Base-by-base conservation (phyloP, 2,329 filamentous ascomycete genomes). In the Sordariomycetes sp. region DNA sequence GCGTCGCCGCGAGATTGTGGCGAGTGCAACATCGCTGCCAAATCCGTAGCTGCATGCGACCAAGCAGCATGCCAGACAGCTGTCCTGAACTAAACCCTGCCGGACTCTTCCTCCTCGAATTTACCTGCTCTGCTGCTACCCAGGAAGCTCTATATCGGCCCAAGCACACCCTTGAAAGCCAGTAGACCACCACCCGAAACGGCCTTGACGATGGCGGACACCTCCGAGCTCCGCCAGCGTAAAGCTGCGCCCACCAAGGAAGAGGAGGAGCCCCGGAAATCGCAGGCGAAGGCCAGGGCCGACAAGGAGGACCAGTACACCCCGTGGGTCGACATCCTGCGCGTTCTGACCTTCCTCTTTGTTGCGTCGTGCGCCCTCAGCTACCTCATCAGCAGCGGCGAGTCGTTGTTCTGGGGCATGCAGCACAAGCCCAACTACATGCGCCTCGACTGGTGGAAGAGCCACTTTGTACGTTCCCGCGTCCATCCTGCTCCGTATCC, bases 361-460 rank as follows among this genome's bases (percentile, higher is more conserved):
- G 64, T 89, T 51, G 80, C 86, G 53, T 88, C 83, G 25, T 82
- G 79, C 65, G 85, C 81, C 20, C 75, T 92, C 58, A 91, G 88
- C 72, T 93, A 92, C 71, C 82, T 92, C 62, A 78, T 89, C 64
- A 90, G 87, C 52, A 78, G 79, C 61, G 87, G 87, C 61, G 82
- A 89, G 67, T 86, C 82, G 60, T 77, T 86, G 62, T 78, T 84
- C 59, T 94, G 88, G 87, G 85, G 76, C 62, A 71, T 79, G 67
- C 73, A 75, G 78, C 63, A 86, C 75, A 74, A 77, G 72, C 72
- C 88, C 72, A 65, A 86, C 74, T 85, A 87, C 76, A 66, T 86
- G 73, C 68, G 78, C 68, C 46, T 78, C 66, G 71, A 80, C 65
- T 74, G 78, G 66, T 80, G 90, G 73, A 81, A 81, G 66, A 71